Conservation (phyloP, 2,329 filamentous ascomycete species). For the Penicillium concentricum region DNA sequence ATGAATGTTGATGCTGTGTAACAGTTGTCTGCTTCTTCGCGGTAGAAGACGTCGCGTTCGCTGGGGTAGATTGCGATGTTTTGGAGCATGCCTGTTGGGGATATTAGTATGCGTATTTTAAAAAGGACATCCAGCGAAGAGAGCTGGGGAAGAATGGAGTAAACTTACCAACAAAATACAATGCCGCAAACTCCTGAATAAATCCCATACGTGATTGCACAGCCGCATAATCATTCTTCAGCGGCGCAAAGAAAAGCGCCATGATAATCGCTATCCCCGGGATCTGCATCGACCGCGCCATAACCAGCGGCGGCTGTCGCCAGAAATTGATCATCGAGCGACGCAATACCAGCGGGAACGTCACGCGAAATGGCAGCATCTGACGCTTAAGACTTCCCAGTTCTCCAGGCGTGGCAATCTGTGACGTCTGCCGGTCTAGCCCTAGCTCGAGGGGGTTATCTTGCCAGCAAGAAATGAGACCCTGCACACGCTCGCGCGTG, state of each 20-base stretch:
- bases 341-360: constrained; percentile 66
- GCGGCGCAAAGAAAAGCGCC: constrained; percentile 68
- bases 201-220: constrained; percentile 74
- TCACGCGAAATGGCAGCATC: constrained; percentile 59
- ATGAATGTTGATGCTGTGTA: constrained; percentile 72
- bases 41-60: constrained; percentile 74
- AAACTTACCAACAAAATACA: constrained; percentile 39
- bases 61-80: constrained; percentile 72
- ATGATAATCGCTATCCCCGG: constrained; percentile 63
- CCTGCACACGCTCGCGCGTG: constrained; percentile 62
- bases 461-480: constrained; percentile 59
- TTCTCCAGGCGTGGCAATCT: constrained; percentile 67
- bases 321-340: constrained; percentile 69
- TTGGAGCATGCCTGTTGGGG: constrained; percentile 67
- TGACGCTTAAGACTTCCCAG: constrained; percentile 66
- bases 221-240: constrained; percentile 66
- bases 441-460: constrained; percentile 10
- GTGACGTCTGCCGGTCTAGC: constrained; percentile 32
- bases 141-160: neutral
- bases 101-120: neutral
- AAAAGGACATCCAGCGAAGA: neutral
- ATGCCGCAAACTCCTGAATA: constrained; percentile 66
- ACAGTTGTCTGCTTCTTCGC: constrained; percentile 70
- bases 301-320: constrained; percentile 62
- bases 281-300: constrained; percentile 67